These are phyloP conservation scores for Metschnikowia sp. DNA, from an alignment of 805 yeast genomes.

Conservation along the genomic window DNA sequence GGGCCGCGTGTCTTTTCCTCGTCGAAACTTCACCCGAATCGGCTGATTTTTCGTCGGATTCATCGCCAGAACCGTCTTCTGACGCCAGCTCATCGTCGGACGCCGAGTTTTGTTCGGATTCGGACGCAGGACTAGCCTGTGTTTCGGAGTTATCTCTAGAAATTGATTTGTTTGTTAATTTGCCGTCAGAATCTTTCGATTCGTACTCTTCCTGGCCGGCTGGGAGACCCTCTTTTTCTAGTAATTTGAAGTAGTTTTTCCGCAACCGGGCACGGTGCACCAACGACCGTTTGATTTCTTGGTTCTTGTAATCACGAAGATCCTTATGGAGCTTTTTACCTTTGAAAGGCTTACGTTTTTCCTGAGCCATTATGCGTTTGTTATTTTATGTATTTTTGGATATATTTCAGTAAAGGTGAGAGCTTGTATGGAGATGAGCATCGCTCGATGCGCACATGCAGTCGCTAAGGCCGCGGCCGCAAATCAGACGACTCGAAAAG, in stretches of 20 bases:
- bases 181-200: not conserved
- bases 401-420: not conserved
- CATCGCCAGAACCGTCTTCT: not conserved
- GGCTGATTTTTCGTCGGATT: not conserved
- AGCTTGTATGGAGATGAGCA: constrained; percentile 3
- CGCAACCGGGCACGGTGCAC: constrained; percentile 77
- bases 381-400: not conserved
- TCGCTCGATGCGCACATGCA: not conserved
- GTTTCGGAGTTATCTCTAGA: no score
- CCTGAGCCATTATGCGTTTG: constrained; percentile 4
- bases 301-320: constrained; percentile 38
- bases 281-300: constrained; percentile 75
- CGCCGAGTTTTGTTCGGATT: not conserved
- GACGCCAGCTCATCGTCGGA: not conserved
- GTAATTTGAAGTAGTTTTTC: constrained; percentile 74
- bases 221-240: constrained; percentile 66
- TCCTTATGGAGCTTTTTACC: constrained; percentile 31
- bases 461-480: no score
- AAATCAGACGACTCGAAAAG: no score
- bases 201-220: constrained; percentile 17
- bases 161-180: no score
- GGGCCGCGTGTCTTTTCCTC: constrained; percentile 5
- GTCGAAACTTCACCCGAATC: constrained; percentile 17
- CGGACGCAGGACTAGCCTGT: no score
- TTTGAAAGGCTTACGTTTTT: constrained; percentile 21